Base-by-base conservation (phyloP, 2,329 filamentous ascomycete genomes). In the Sclerotiophoma versabilis region DNA sequence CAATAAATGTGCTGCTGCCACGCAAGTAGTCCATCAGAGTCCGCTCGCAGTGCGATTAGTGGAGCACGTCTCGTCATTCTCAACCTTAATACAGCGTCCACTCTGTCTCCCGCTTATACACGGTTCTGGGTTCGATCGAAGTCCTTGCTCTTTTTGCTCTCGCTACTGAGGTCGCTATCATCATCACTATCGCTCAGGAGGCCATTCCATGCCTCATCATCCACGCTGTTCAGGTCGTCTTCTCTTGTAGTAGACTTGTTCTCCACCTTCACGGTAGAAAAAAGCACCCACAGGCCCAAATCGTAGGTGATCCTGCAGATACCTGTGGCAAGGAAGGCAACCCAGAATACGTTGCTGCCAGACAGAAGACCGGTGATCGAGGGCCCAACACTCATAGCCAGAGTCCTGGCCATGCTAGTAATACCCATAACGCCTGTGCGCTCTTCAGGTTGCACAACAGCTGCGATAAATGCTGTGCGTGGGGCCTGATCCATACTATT, bases 401-500 rank as follows among this genome's bases (percentile, higher is more conserved):
- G 64, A 0, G 85, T 89, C 6, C 86, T 77, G 23, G 88, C 54
- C 65, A 85, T 84, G 39, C 77, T 79, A 0, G 86, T 88, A 60
- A 90, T 86, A 11, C 87, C 87, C 84, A 89, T 87, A n/a, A 87
- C 85, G 0, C 86, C 87, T 0, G 87, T 90, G 1, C 87, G 77
- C 71, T 90, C 87, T 48, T 84, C 81, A 0, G 86, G 83, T 57
- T 80, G 82, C 2, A 89, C 86, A 0, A 88, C 84, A 0, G 86
- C 86, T 1, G 87, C 85, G 43, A 90, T 87, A 52, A 90, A 84
- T 0, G 87, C 86, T 0, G 86, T 77, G 2, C 87, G 79, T 0
- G 87, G 87, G 0, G 84, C 86, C 74, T 89, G 87, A 58, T 89
- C 87, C 85, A 90, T 88, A 58, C 83, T 86, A 64, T 89, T 89